Conservation (phyloP, 2,329 filamentous ascomycete genomes). For the Bipolaris victoriae region DNA sequence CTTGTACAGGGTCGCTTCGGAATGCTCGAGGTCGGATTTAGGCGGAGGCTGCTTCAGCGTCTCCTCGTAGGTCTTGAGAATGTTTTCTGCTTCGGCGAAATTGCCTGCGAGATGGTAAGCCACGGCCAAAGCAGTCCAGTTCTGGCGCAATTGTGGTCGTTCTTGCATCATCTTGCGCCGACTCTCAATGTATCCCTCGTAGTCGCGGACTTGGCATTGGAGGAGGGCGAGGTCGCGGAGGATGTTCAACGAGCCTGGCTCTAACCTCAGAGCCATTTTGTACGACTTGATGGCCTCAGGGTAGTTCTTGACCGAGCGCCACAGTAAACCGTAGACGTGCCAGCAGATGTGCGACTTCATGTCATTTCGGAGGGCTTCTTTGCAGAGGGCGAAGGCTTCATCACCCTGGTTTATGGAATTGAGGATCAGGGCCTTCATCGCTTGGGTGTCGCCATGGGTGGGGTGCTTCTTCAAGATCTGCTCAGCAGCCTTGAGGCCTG, state of each 20-base stretch:
- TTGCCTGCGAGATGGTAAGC: slow-evolving; percentile 92
- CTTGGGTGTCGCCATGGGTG: slow-evolving; percentile 96
- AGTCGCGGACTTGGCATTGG: slow-evolving; percentile 96
- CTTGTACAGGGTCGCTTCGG: slow-evolving; percentile 93
- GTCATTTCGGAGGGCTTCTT: slow-evolving; percentile 88
- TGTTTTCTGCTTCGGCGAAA: slow-evolving; percentile 83
- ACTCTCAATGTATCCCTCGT: slow-evolving; percentile 89
- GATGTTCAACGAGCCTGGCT: slow-evolving; percentile 94
- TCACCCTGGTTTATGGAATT: slow-evolving; percentile 91
- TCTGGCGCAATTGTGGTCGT: slow-evolving; percentile 80
- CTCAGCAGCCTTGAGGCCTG: slow-evolving; percentile 91
- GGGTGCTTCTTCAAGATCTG: slow-evolving; percentile 94
- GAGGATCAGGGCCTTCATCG: slow-evolving; percentile 98
- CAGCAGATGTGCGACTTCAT: slow-evolving; percentile 99
- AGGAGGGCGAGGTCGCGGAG: slow-evolving; percentile 91
- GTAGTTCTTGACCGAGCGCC: slow-evolving; percentile 94
- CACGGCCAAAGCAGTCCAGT: slow-evolving; percentile 96
- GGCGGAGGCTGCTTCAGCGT: slow-evolving; percentile 82
- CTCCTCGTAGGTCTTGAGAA: slow-evolving; percentile 89
- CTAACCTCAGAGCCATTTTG: slow-evolving; percentile 89
- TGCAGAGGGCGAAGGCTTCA: slow-evolving; percentile 92
- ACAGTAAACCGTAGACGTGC: slow-evolving; percentile 97
- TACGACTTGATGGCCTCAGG: slow-evolving; percentile 99
- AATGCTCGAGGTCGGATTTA: slow-evolving; percentile 85
- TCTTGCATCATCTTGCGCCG: slow-evolving; percentile 86